These are phyloP conservation scores for Pisolithus tinctorius DNA, from an alignment of 768 basidiomycete genomes.

Conservation along the genomic window DNA sequence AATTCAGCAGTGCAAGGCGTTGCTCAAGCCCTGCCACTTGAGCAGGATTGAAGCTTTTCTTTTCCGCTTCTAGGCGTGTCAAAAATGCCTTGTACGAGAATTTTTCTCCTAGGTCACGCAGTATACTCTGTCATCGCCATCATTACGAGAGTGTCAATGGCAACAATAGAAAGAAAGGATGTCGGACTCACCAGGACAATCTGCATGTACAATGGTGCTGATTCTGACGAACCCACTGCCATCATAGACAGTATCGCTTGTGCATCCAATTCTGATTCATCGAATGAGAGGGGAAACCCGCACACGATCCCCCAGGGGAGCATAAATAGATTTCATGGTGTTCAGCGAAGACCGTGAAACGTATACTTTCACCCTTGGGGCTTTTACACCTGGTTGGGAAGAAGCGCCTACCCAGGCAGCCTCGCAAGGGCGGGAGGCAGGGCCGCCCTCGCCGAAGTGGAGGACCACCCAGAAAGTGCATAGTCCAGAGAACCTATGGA, in stretches of 20 bases:
- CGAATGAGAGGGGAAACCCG: conserved; percentile 49
- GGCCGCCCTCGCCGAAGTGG: conserved; percentile 64
- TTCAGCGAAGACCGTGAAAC: conserved; percentile 56
- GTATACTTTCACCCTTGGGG: conserved; percentile 39
- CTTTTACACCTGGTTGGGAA: conserved; percentile 23
- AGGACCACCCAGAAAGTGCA: conserved; percentile 57
- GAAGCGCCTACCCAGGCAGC: conserved; percentile 53
- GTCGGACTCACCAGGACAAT: conserved; percentile 49
- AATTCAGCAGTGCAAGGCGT: conserved; percentile 51
- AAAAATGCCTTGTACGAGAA: conserved; percentile 49
- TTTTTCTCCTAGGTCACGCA: conserved; percentile 55
- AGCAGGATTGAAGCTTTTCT: conserved; percentile 46
- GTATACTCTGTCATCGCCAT: conserved; percentile 36
- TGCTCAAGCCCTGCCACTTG: conserved; percentile 56
- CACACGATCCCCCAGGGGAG: conserved; percentile 42
- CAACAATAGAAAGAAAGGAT: neutral
- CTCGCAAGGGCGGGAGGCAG: conserved; percentile 51
- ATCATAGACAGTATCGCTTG: conserved; percentile 69
- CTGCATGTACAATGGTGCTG: conserved; percentile 65
- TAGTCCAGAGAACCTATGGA: conserved; percentile 46
- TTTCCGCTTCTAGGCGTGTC: conserved; percentile 37
- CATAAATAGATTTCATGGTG: conserved; percentile 52
- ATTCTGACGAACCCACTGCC: conserved; percentile 56
- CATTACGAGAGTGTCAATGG: conserved; percentile 5
- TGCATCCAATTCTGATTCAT: conserved; percentile 58